Evolutionary conservation across 768 basidiomycete genomes (phyloP), one percentile per base, ranked within the genome.

Genomic region (Sporobolomyces roseus): DNA sequence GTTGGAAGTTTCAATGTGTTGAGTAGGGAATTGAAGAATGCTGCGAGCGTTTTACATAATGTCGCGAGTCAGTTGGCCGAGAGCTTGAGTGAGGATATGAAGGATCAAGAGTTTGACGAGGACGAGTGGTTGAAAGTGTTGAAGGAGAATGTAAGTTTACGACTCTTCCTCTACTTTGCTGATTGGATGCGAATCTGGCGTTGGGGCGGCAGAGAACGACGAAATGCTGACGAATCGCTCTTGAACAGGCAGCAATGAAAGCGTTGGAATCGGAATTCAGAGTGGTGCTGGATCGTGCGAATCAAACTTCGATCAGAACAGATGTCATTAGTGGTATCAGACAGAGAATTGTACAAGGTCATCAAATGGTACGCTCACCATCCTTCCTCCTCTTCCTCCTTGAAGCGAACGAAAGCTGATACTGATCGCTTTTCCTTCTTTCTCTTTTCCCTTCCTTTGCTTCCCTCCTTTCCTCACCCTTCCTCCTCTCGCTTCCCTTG

Each of bases 241-340:
- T 17, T 23, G 19, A 16, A 21, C 60, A 72, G 71, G 6, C 23
- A 1, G 23, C 46, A 8, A 65, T 68, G 33, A n/a, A 45, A 19
- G 23, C 85, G 68, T 81, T 92, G 5, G 90, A 93, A 65, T 45
- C 53, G 27, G 80, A 87, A 54, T 88, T 91, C 84, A 86, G 83
- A 74, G 81, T 83, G 51, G 80, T 89, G 4, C 80, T 92, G 29
- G 88, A 91, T 74, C 81, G 88, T 19, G 81, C 84, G 52, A 79
- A 82, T 4, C 85, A 87, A 73, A 84, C 90, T 80, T 79, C 77
- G 21, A 78, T 81, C 6, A 86, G 90, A 71, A 83, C 83, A 63
- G 71, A 81, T 32, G 79, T 82, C 9, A 78, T 91, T 53, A 80
- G 81, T 35, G 82, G 81, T 12, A 78, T 91, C 10, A 79, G 86